Evolutionary conservation across 768 basidiomycete species (phyloP).

Genomic region (Pleurotus ostreatus): DNA sequence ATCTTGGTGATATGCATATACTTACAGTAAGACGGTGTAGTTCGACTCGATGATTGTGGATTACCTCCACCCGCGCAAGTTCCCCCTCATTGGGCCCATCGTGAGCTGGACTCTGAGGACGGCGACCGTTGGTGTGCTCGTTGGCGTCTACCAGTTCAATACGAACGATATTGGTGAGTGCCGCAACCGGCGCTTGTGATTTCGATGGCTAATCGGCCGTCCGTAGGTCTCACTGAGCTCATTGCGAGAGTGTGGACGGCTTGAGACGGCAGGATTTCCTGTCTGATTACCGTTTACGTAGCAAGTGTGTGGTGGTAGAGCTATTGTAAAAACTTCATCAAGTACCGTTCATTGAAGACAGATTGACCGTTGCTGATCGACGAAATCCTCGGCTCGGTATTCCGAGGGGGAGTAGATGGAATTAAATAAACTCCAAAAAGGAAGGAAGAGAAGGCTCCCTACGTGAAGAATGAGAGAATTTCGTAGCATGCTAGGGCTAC

Average conservation of each 20-base stretch:
- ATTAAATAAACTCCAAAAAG: too few relatives aligned
- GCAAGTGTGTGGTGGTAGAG: too few relatives aligned
- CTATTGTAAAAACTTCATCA: too few relatives aligned
- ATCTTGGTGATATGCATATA: too few relatives aligned
- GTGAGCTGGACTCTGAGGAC: conserved; percentile 74
- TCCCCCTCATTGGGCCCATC: conserved; percentile 71
- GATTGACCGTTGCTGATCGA: too few relatives aligned
- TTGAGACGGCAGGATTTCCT: conserved; percentile 24
- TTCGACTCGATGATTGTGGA: conserved; percentile 79
- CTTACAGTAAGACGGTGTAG: conserved; percentile 27
- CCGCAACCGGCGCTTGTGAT: conserved; percentile 1
- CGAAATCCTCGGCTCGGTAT: too few relatives aligned
- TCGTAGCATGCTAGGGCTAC: too few relatives aligned
- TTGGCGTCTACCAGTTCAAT: conserved; percentile 97
- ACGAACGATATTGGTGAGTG: conserved; percentile 93
- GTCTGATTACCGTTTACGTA: too few relatives aligned
- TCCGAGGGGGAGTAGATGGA: too few relatives aligned
- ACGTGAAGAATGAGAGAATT: too few relatives aligned
- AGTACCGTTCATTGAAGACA: too few relatives aligned
- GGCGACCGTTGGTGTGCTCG: conserved; percentile 75
- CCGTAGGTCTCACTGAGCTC: conserved; percentile 78
- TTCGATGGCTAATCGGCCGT: background rate
- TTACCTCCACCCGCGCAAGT: conserved; percentile 93
- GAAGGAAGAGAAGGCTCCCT: too few relatives aligned
- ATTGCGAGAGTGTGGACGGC: conserved; percentile 82